Evolutionary conservation across 2,329 filamentous ascomycete species (phyloP).

Genomic region (Ascochyta pisi): DNA sequence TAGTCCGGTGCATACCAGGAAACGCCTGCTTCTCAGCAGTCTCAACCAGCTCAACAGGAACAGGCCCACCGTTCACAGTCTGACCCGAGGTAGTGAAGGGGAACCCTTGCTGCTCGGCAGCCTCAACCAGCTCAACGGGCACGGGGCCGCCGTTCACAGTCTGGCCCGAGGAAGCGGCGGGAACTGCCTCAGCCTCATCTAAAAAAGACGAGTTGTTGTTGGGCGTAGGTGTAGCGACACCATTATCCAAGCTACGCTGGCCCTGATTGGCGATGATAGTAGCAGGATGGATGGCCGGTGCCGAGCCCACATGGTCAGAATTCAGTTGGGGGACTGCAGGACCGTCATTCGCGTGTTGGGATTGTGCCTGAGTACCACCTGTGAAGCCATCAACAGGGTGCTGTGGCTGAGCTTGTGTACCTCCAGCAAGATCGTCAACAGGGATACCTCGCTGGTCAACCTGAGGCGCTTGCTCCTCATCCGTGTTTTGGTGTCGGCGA

Average conservation of each 20-base stretch:
- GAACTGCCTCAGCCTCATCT: constrained; percentile 38
- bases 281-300: constrained; percentile 12
- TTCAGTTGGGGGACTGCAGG: not conserved
- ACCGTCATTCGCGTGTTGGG: not conserved
- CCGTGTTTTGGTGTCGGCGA: constrained; percentile 38
- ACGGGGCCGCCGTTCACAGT: constrained; percentile 40
- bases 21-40: constrained; percentile 45
- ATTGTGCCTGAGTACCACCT: constrained; percentile 8
- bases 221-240: constrained; percentile 25
- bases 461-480: constrained; percentile 30
- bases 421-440: constrained; percentile 11
- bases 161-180: constrained; percentile 33
- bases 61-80: constrained; percentile 39
- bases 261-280: constrained; percentile 23
- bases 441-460: constrained; percentile 13
- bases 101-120: constrained; percentile 36
- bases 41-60: constrained; percentile 27
- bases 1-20: constrained; percentile 56
- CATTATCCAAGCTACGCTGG: constrained; percentile 19
- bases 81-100: constrained; percentile 32
- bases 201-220: constrained; percentile 39
- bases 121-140: constrained; percentile 26
- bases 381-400: constrained; percentile 23
- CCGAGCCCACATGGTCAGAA: not conserved
- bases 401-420: constrained; percentile 14